Percentiles rank a stretch among this genome's conserved stretches.
Conservation (phyloP, 2,329 filamentous ascomycete species). For the Calonectria leucothoes region DNA sequence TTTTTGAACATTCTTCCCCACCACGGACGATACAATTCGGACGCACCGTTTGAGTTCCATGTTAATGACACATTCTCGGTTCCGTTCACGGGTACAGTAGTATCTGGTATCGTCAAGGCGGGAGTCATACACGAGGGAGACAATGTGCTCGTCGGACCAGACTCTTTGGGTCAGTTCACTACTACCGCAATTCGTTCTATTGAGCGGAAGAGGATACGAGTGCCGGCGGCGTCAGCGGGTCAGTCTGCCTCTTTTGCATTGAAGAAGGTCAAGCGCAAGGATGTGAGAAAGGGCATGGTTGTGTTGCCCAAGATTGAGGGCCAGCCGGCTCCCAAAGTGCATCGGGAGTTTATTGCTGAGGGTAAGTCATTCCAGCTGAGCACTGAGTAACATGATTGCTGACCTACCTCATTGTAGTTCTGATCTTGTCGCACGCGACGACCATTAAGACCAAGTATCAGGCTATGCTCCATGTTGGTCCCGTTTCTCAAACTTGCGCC, state of each 20-base stretch:
- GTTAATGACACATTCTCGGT: constrained; percentile 99
- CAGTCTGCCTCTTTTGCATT: constrained; percentile 94
- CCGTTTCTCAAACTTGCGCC: constrained; percentile 93
- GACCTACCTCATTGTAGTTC: constrained; percentile 63
- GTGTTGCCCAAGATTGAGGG: constrained; percentile 86
- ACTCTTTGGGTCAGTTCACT: constrained; percentile 89
- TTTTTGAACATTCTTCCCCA: constrained; percentile 97
- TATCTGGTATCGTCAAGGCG: constrained; percentile 91
- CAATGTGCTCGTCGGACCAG: constrained; percentile 87
- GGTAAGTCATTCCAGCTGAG: constrained; percentile 55
- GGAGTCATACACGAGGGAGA: constrained; percentile 93
- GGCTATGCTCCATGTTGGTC: constrained; percentile 97
- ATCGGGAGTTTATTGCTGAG: constrained; percentile 82
- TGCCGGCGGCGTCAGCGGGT: constrained; percentile 88
- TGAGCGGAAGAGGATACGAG: constrained; percentile 90
- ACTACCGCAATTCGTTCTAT: constrained; percentile 91
- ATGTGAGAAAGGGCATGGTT: constrained; percentile 98
- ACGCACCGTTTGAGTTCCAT: constrained; percentile 92
- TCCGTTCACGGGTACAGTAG: constrained; percentile 95
- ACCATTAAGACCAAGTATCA: constrained; percentile 98
- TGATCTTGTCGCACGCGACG: constrained; percentile 95
- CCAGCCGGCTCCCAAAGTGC: constrained; percentile 76
- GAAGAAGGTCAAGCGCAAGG: constrained; percentile 87
- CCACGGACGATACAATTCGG: constrained; percentile 90
- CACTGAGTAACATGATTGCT: constrained; percentile 16